Percentiles rank a stretch among this genome's conserved stretches.
These are phyloP conservation scores for Eragrostis tef DNA, from an alignment of 202 grass and related monocot genomes.

Conservation along the genomic window DNA sequence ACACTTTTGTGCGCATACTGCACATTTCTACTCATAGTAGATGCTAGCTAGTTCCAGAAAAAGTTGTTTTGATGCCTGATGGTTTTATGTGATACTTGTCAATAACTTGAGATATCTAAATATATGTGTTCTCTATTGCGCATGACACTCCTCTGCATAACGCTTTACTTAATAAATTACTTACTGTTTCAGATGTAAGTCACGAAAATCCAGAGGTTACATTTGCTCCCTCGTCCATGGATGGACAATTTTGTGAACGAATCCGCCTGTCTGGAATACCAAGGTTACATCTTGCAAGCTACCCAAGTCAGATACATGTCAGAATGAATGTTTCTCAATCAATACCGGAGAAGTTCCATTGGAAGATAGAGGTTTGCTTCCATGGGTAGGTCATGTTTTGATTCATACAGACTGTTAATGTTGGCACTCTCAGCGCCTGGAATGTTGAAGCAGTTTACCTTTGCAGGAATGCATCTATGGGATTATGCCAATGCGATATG, in stretches of 20 bases:
- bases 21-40: neutral
- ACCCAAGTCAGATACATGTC: constrained; percentile 61
- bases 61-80: neutral
- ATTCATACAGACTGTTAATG: neutral
- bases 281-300: constrained; percentile 67
- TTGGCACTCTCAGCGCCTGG: neutral
- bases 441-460: constrained; percentile 44
- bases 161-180: constrained; percentile 25
- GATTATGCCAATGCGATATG: constrained; percentile 68
- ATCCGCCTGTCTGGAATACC: constrained; percentile 64
- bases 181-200: constrained; percentile 64
- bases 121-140: neutral
- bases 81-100: constrained; percentile 14
- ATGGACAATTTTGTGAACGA: constrained; percentile 70
- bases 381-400: constrained; percentile 65
- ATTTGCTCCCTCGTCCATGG: constrained; percentile 56
- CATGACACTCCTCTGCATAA: neutral
- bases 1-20: neutral
- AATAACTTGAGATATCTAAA: neutral
- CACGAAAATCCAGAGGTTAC: constrained; percentile 62
- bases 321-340: constrained; percentile 71
- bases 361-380: constrained; percentile 82
- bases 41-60: neutral
- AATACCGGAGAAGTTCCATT: constrained; percentile 67
- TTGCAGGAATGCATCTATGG: constrained; percentile 73